Percentiles rank a stretch among this genome's conserved stretches.
Evolutionary conservation across 257 asterid genomes (phyloP).

Genomic region (Jaltomata sinuosa): DNA sequence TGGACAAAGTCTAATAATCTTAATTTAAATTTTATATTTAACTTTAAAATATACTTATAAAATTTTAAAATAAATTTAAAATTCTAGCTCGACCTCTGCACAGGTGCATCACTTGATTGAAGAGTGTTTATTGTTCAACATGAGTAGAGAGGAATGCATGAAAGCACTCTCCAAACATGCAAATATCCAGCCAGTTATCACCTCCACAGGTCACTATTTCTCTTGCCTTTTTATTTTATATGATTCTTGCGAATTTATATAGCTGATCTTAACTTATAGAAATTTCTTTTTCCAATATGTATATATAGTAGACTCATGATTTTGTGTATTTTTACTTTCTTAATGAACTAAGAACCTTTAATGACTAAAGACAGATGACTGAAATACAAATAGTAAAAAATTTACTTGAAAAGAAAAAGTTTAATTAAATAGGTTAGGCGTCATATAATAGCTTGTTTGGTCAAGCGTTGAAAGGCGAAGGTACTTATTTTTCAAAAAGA

Average conservation of each 20-base stretch:
- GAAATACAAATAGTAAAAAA: background rate
- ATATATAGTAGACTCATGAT: too few relatives aligned
- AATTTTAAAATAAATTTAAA: background rate
- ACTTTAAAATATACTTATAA: background rate
- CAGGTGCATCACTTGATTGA: constrained; percentile 43
- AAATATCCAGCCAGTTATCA: constrained; percentile 38
- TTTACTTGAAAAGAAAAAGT: background rate
- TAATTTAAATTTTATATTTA: background rate
- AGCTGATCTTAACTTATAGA: background rate
- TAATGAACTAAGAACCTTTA: background rate
- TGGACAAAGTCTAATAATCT: background rate
- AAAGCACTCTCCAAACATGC: constrained; percentile 46
- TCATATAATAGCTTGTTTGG: background rate
- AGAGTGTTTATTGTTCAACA: constrained; percentile 34
- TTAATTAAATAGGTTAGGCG: background rate
- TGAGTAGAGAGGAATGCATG: constrained; percentile 48
- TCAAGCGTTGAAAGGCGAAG: background rate
- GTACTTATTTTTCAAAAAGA: background rate
- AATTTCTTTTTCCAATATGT: background rate
- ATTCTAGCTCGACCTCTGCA: background rate
- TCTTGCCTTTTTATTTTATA: background rate
- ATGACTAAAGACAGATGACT: background rate
- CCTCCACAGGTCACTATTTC: constrained; percentile 24
- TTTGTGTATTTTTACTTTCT: background rate
- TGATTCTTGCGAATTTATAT: background rate